phyloP scores from a whole-genome alignment of 257 asterid species.

The Craterostigma plantagineum region DNA sequence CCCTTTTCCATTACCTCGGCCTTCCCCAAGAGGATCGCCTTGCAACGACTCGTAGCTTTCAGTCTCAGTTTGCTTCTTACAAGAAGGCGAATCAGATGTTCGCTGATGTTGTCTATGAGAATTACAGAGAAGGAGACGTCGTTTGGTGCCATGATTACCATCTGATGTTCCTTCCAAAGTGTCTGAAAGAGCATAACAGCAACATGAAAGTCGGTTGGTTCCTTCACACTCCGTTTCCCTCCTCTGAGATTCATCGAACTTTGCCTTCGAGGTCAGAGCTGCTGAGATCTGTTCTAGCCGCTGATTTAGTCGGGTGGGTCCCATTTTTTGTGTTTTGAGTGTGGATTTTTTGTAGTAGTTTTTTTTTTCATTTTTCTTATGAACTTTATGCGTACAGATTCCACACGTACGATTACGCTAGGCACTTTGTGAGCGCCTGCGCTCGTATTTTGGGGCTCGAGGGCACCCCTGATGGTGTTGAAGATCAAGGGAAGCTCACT shows the following conservation, averaged over 20 bases:
- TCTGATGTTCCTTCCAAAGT: conserved; percentile 75
- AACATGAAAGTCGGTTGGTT: conserved; percentile 93
- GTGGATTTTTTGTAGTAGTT: too few species aligned
- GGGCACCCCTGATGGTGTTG: conserved; percentile 94
- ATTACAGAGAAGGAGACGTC: conserved; percentile 69
- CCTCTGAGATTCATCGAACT: conserved; percentile 77
- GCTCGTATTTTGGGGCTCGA: conserved; percentile 90
- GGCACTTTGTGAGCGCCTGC: conserved; percentile 87
- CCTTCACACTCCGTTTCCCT: conserved; percentile 88
- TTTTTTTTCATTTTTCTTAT: not conserved
- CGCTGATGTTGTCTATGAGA: conserved; percentile 66
- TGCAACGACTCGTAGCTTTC: conserved; percentile 86
- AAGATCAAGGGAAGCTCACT: conserved; percentile 89
- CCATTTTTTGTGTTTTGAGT: not conserved
- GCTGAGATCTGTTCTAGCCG: conserved; percentile 66
- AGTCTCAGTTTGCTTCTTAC: conserved; percentile 75
- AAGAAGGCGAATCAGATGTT: conserved; percentile 78
- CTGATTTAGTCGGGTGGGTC: conserved; percentile 53
- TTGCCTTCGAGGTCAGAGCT: conserved; percentile 73
- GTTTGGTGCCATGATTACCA: conserved; percentile 95
- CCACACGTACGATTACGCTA: conserved; percentile 85
- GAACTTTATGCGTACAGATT: conserved; percentile 26
- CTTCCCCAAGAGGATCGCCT: conserved; percentile 88
- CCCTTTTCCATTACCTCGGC: conserved; percentile 83
- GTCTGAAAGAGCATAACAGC: conserved; percentile 49